A percentile compares a stretch with the other conserved stretches of the same genome.
phyloP scores from a whole-genome alignment of 2,329 filamentous ascomycete species.

The Fusarium penzigii region DNA sequence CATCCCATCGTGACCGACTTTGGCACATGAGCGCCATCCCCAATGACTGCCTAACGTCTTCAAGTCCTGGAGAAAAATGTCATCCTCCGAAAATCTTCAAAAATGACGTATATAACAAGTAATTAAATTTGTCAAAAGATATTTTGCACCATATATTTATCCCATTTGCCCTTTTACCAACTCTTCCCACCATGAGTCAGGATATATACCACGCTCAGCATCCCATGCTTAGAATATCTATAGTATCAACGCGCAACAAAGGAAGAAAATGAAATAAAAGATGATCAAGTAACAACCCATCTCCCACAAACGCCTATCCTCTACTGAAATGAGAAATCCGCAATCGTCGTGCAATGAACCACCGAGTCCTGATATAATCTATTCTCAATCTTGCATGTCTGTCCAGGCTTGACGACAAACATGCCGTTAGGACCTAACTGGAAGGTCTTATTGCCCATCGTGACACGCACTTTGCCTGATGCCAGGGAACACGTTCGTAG shows the following conservation, averaged over 20 bases:
- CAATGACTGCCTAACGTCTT: too few species aligned
- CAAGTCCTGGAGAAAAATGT: too few species aligned
- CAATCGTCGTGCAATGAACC: slow-evolving; percentile 42
- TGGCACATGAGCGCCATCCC: too few species aligned
- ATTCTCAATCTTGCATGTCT: slow-evolving; percentile 43
- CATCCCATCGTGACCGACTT: too few species aligned
- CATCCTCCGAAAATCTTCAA: too few species aligned
- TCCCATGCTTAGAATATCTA: neutral
- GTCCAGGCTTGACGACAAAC: slow-evolving; percentile 44
- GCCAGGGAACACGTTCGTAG: slow-evolving; percentile 43
- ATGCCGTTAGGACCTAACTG: slow-evolving; percentile 45
- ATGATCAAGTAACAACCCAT: neutral
- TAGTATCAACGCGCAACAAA: too few species aligned
- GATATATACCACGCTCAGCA: neutral
- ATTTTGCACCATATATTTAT: slow-evolving; percentile 3
- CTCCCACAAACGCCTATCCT: neutral
- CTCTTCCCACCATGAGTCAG: neutral
- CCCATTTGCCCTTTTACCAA: slow-evolving; percentile 1
- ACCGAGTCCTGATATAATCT: slow-evolving; percentile 45
- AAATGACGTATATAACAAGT: too few species aligned
- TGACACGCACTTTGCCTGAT: slow-evolving; percentile 43
- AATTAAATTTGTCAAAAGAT: too few species aligned
- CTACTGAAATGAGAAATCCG: slow-evolving; percentile 20
- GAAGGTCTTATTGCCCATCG: slow-evolving; percentile 39
- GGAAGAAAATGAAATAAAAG: too few species aligned